Percentiles rank a stretch among this genome's conserved stretches.
Conservation (phyloP, 2,329 filamentous ascomycete species). For the Cercospora janseana region DNA sequence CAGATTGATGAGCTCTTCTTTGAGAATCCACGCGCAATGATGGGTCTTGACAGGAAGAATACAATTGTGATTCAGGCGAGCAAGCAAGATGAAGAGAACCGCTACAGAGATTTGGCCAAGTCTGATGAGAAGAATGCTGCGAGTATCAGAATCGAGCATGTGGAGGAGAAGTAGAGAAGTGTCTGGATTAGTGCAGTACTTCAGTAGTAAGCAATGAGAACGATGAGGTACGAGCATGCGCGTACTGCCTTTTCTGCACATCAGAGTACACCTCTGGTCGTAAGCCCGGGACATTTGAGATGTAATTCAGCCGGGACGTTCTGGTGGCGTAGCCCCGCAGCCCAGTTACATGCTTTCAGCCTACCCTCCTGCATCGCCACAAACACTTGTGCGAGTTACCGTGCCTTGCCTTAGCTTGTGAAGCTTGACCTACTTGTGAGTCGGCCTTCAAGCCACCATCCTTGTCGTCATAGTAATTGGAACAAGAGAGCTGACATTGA, state of each 20-base stretch:
- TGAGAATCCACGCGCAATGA: constrained; percentile 34
- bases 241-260: too few relatives aligned
- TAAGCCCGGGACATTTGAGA: too few relatives aligned
- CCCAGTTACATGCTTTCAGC: background rate
- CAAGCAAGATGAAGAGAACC: constrained; percentile 27
- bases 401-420: background rate
- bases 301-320: background rate
- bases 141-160: constrained; percentile 10
- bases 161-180: constrained; percentile 2
- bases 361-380: too few relatives aligned
- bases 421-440: background rate
- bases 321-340: background rate
- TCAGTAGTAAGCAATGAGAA: too few relatives aligned
- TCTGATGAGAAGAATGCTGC: constrained; percentile 18
- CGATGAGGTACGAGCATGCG: too few relatives aligned
- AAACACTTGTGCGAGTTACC: background rate
- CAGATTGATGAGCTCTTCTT: constrained; percentile 36
- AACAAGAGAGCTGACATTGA: too few relatives aligned
- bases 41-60: constrained; percentile 37
- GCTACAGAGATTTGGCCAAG: constrained; percentile 23
- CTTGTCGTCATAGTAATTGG: background rate
- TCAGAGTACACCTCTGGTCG: too few relatives aligned
- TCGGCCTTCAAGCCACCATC: background rate
- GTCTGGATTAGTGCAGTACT: too few relatives aligned
- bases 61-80: constrained; percentile 25